A percentile compares a stretch with the other conserved stretches of the same genome.
phyloP scores from a whole-genome alignment of 805 yeast species.

The Ascoidea tarda region DNA sequence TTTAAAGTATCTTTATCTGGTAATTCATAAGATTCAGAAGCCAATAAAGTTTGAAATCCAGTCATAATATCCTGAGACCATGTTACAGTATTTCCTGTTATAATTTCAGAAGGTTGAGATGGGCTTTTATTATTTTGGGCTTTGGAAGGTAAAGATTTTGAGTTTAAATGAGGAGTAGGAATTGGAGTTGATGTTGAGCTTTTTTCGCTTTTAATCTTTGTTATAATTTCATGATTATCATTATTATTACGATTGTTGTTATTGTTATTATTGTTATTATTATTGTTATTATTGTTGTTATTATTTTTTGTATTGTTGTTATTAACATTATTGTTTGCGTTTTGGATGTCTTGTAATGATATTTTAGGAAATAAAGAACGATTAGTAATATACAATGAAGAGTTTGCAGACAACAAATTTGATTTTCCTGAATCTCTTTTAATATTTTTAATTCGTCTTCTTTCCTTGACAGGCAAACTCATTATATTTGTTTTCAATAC shows the following conservation, averaged over 20 bases:
- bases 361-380: conserved; percentile 21
- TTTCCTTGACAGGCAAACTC: conserved; percentile 72
- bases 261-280: conserved; percentile 1
- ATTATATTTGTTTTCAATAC: conserved; percentile 73
- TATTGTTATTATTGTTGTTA: not conserved
- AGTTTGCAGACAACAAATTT: conserved; percentile 41
- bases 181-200: not conserved
- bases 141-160: not conserved
- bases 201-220: not conserved
- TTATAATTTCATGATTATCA: not conserved
- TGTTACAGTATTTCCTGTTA: conserved; percentile 36
- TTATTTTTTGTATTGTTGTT: conserved; percentile 2
- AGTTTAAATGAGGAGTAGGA: not conserved
- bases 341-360: conserved; percentile 3
- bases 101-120: not conserved
- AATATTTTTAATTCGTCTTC: conserved; percentile 72
- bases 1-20: conserved; percentile 67
- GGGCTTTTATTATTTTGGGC: not conserved
- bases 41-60: conserved; percentile 69
- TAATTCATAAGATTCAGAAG: conserved; percentile 63
- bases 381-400: conserved; percentile 54
- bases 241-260: not conserved
- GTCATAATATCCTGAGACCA: conserved; percentile 91
- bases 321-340: conserved; percentile 1
- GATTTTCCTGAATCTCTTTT: conserved; percentile 73